These are phyloP conservation scores for Cynanchum wilfordii DNA, from an alignment of 257 asterid genomes.

Conservation along the genomic window DNA sequence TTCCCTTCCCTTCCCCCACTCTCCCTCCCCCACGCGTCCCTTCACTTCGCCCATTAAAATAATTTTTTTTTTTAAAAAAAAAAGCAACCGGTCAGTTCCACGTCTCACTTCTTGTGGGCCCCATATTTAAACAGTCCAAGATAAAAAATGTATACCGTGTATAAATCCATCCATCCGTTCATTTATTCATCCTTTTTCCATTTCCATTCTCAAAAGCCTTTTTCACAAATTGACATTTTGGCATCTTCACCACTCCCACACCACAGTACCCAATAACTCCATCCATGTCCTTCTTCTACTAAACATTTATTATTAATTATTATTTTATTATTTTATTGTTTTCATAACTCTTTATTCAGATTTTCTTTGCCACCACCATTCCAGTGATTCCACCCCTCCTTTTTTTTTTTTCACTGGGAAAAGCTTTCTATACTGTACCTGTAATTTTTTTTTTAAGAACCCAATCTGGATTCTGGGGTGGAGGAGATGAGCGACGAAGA, in stretches of 20 bases:
- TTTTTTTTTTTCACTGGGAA: neutral
- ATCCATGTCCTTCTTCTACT: constrained; percentile 42
- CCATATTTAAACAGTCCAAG: constrained; percentile 3
- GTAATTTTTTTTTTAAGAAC: neutral
- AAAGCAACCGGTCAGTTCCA: constrained; percentile 11
- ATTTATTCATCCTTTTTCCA: neutral
- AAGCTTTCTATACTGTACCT: neutral
- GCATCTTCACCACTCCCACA: constrained; percentile 20
- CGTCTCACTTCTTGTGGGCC: constrained; percentile 15
- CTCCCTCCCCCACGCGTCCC: constrained; percentile 8
- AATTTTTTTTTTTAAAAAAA: neutral
- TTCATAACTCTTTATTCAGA: constrained; percentile 29
- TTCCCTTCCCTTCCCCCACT: neutral
- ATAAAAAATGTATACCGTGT: neutral
- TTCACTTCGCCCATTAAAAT: neutral
- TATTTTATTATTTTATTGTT: constrained; percentile 7
- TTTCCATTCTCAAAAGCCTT: neutral
- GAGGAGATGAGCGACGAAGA: constrained; percentile 31
- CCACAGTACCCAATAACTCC: constrained; percentile 18
- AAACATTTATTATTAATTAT: constrained; percentile 16
- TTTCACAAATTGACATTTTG: constrained; percentile 26
- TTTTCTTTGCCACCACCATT: constrained; percentile 56
- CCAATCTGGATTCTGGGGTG: neutral
- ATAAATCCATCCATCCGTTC: too few species aligned
- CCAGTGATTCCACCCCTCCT: constrained; percentile 20